phyloP scores from a whole-genome alignment of 345 rosid species.

The Salix udensis region DNA sequence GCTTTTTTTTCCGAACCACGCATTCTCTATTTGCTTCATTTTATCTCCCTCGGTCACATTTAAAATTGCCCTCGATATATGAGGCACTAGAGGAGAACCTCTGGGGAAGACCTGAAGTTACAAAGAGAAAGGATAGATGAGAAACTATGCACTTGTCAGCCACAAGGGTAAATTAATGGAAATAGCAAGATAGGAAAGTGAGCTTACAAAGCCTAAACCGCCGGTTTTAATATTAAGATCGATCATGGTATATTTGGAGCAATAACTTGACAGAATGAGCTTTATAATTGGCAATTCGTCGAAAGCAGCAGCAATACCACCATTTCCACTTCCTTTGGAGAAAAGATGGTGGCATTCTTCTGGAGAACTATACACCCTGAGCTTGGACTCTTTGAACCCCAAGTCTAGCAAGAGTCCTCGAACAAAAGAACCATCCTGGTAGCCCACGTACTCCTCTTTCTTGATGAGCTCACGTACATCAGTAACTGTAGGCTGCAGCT shows the following conservation, averaged over 20 bases:
- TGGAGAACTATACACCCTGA: constrained; percentile 9
- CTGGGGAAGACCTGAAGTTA: constrained; percentile 16
- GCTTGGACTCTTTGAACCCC: constrained; percentile 15
- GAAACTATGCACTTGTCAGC: constrained; percentile 11
- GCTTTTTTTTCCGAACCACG: constrained; percentile 12
- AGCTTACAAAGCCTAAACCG: constrained; percentile 19
- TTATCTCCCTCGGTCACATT: constrained; percentile 18
- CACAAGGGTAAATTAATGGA: constrained; percentile 2
- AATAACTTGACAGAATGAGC: constrained; percentile 35
- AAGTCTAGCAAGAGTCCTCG: constrained; percentile 21
- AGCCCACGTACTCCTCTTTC: constrained; percentile 43
- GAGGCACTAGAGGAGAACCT: constrained; percentile 20
- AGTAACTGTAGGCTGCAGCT: constrained; percentile 43
- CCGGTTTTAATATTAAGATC: constrained; percentile 6
- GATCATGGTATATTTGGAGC: constrained; percentile 15
- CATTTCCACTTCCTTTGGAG: constrained; percentile 8
- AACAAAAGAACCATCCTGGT: constrained; percentile 38
- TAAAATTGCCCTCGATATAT: constrained; percentile 24
- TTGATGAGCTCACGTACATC: constrained; percentile 37
- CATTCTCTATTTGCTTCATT: constrained; percentile 12
- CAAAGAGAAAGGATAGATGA: neutral
- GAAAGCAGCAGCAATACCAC: constrained; percentile 29
- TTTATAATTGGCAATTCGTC: constrained; percentile 45
- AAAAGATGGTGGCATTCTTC: constrained; percentile 28
- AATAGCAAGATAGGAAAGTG: constrained; percentile 2